Conservation (phyloP, 768 basidiomycete genomes). For the Leccinum subtestaceum region DNA sequence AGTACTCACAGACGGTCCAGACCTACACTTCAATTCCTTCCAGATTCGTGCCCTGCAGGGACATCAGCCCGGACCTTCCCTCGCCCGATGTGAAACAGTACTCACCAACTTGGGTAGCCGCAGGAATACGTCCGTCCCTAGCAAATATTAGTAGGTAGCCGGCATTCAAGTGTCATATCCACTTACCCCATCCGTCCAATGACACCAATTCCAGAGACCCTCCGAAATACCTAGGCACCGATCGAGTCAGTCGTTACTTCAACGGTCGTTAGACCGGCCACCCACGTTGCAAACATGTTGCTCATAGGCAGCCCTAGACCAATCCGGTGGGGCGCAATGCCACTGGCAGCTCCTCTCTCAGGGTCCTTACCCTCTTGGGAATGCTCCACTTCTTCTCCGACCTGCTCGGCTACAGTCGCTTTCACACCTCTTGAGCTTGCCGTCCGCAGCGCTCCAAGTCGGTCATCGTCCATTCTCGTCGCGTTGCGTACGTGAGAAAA, state of each 20-base stretch:
- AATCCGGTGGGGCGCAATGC: conserved; percentile 58
- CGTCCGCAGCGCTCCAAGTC: conserved; percentile 64
- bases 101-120: conserved; percentile 77
- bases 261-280: conserved; percentile 4
- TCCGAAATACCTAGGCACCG: conserved; percentile 65
- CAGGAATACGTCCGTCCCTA: conserved; percentile 82
- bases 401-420: conserved; percentile 80
- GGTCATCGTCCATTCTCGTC: conserved; percentile 60
- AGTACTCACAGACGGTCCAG: neutral
- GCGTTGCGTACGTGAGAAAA: conserved; percentile 86
- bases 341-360: conserved; percentile 43
- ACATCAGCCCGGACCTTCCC: neutral
- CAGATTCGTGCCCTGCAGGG: conserved; percentile 70
- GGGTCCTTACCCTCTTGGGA: conserved; percentile 32
- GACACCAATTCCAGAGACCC: conserved; percentile 77
- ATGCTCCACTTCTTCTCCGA: conserved; percentile 35
- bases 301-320: conserved; percentile 89
- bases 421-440: conserved; percentile 62
- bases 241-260: neutral
- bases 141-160: neutral
- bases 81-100: neutral
- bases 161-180: neutral
- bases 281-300: conserved; percentile 80
- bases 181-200: conserved; percentile 80
- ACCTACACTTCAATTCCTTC: conserved; percentile 77